Percentiles rank a stretch among this genome's conserved stretches.
Evolutionary conservation across 306 rosid genomes (phyloP).

Genomic region (Myrica gale): DNA sequence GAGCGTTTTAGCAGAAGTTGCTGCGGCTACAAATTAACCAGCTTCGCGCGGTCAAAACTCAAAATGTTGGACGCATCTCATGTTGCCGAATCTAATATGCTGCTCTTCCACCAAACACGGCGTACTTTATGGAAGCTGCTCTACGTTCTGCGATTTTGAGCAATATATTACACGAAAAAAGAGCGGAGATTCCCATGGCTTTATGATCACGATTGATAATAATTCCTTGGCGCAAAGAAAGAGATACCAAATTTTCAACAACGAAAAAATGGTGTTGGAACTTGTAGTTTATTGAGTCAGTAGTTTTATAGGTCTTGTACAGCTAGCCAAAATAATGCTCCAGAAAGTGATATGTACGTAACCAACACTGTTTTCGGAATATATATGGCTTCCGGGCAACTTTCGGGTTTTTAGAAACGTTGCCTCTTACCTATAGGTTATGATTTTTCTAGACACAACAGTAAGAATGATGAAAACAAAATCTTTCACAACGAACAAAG

Average conservation of each 20-base stretch:
- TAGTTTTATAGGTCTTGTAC: not conserved
- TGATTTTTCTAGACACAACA: too few relatives aligned
- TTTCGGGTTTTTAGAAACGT: too few relatives aligned
- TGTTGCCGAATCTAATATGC: not conserved
- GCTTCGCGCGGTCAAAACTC: not conserved
- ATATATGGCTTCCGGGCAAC: not conserved
- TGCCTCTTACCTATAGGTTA: too few relatives aligned
- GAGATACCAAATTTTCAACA: not conserved
- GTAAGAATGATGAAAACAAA: too few relatives aligned
- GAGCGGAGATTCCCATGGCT: not conserved
- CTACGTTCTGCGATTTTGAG: not conserved
- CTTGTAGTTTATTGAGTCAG: not conserved
- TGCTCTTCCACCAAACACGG: slow-evolving; percentile 7
- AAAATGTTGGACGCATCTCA: not conserved
- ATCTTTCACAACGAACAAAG: not conserved
- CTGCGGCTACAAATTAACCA: not conserved
- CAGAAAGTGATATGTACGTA: not conserved
- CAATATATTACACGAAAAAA: not conserved
- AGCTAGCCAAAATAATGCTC: not conserved
- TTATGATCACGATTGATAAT: not conserved
- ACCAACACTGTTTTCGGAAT: not conserved
- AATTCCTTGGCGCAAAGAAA: not conserved
- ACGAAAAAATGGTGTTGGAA: not conserved
- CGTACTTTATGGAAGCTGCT: slow-evolving; percentile 7
- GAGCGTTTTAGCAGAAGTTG: not conserved